phyloP scores from a whole-genome alignment of 805 yeast species.

The Schizosaccharomyces japonicus region DNA sequence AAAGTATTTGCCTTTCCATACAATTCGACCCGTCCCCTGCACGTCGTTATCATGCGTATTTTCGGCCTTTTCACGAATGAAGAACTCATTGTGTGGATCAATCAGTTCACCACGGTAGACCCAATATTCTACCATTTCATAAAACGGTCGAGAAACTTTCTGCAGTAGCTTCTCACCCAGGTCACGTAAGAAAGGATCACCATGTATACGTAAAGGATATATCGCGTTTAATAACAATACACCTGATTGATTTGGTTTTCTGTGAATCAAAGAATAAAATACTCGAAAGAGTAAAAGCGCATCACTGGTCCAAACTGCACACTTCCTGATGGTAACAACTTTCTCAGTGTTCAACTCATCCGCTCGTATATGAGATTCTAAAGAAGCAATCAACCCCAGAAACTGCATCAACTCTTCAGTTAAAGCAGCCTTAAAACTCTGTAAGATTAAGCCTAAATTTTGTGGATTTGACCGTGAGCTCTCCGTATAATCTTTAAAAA shows the following conservation, averaged over 20 bases:
- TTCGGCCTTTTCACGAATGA: slow-evolving; percentile 18
- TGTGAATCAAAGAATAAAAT: slow-evolving; percentile 22
- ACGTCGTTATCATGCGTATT: not conserved
- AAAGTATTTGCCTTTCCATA: slow-evolving; percentile 12
- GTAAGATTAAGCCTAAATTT: slow-evolving; percentile 31
- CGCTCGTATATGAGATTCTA: slow-evolving; percentile 20
- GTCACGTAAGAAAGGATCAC: slow-evolving; percentile 30
- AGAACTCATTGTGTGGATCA: slow-evolving; percentile 38
- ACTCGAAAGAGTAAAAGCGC: slow-evolving; percentile 36
- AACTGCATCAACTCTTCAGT: slow-evolving; percentile 22
- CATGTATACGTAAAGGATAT: slow-evolving; percentile 30
- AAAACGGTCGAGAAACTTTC: slow-evolving; percentile 33
- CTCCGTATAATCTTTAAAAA: not conserved
- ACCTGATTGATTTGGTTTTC: slow-evolving; percentile 16
- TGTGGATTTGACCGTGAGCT: not conserved
- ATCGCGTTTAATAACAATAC: slow-evolving; percentile 33
- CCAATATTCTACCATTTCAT: slow-evolving; percentile 41
- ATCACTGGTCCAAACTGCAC: slow-evolving; percentile 24
- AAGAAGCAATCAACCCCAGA: slow-evolving; percentile 21
- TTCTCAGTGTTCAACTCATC: slow-evolving; percentile 15
- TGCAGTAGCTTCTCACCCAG: slow-evolving; percentile 24
- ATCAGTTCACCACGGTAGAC: slow-evolving; percentile 37
- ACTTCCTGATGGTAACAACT: slow-evolving; percentile 11
- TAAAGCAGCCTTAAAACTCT: slow-evolving; percentile 33
- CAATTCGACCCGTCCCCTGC: slow-evolving; percentile 10